Conservation (phyloP, 225 moss, liverwort and hornwort genomes). For the Takakia lepidozioides region DNA sequence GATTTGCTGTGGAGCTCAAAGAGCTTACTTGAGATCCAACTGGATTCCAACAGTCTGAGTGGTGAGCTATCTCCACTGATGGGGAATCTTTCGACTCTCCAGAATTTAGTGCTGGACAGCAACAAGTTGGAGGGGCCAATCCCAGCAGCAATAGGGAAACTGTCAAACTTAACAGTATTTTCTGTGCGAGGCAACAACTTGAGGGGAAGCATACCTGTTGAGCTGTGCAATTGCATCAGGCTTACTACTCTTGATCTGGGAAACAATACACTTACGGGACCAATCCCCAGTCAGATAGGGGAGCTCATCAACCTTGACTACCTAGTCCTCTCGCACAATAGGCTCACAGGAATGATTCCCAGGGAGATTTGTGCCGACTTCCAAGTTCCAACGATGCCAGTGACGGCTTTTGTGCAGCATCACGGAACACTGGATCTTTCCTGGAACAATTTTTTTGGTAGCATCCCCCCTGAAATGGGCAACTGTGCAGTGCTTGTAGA, state of each 20-base stretch:
- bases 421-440: conserved; percentile 37
- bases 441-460: conserved; percentile 8
- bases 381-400: conserved; percentile 55
- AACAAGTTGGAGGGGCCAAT: conserved; percentile 37
- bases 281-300: conserved; percentile 52
- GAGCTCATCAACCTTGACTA: conserved; percentile 73
- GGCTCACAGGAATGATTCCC: neutral
- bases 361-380: conserved; percentile 25
- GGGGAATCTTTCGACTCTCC: conserved; percentile 15
- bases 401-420: conserved; percentile 65
- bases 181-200: conserved; percentile 56
- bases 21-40: conserved; percentile 53
- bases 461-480: conserved; percentile 38
- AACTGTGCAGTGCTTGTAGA: conserved; percentile 17
- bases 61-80: conserved; percentile 35
- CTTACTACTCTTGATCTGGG: conserved; percentile 70
- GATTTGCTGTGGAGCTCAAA: conserved; percentile 59
- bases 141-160: conserved; percentile 29
- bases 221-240: conserved; percentile 51
- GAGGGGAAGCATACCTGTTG: conserved; percentile 47
- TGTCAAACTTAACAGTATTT: conserved; percentile 41
- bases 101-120: conserved; percentile 24
- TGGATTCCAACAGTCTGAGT: conserved; percentile 39
- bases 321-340: conserved; percentile 28
- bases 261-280: conserved; percentile 55